Evolutionary conservation across 2,329 filamentous ascomycete species (phyloP).

Genomic region (Epichloe gansuensis): DNA sequence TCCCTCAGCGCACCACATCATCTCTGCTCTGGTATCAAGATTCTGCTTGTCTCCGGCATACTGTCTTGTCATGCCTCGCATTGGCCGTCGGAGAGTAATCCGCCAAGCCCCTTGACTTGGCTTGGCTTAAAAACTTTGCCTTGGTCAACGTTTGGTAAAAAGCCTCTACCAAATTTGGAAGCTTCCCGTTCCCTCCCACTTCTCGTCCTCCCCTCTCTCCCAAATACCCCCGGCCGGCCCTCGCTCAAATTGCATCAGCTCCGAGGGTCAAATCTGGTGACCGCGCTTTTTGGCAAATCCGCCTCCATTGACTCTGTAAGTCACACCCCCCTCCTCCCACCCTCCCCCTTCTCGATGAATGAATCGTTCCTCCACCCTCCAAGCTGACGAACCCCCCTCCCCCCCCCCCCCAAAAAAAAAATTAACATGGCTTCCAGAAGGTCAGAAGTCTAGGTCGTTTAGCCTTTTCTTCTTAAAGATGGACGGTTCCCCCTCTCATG

Average conservation of each 20-base stretch:
- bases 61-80: no score
- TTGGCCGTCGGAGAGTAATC: background rate
- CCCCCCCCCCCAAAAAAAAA: background rate
- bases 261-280: background rate
- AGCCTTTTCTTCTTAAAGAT: background rate
- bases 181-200: background rate
- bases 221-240: background rate
- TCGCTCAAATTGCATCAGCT: slow-evolving; percentile 1
- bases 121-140: background rate
- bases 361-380: slow-evolving; percentile 2
- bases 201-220: background rate
- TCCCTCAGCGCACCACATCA: no score
- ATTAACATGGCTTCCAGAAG: slow-evolving; percentile 7
- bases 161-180: background rate
- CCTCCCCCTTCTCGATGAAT: background rate
- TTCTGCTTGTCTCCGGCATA: no score
- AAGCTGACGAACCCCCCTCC: background rate
- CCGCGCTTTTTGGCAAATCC: background rate
- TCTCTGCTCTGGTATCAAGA: background rate
- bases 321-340: background rate
- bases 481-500: background rate
- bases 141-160: background rate
- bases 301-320: background rate
- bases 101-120: background rate
- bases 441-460: background rate